Conservation (phyloP, 768 basidiomycete genomes). For the Collybia sp. region DNA sequence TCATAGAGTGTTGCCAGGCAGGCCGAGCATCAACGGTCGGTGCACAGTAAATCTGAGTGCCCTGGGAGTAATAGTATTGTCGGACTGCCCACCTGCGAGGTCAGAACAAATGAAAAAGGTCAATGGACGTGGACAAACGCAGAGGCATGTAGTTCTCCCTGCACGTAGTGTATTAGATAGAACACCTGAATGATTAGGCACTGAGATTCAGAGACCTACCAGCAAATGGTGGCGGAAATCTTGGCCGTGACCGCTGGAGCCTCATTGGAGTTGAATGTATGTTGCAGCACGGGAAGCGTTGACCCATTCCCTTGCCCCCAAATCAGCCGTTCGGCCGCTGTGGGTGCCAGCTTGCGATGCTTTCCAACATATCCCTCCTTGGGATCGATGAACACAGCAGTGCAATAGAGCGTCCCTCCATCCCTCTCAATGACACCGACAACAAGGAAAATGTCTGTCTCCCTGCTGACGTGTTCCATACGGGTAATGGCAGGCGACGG, state of each 20-base stretch:
- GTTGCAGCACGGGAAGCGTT: constrained; percentile 45
- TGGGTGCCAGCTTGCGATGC: constrained; percentile 63
- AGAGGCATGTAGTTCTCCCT: constrained; percentile 75
- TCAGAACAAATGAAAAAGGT: neutral
- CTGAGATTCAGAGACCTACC: constrained; percentile 28
- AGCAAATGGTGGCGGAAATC: constrained; percentile 54
- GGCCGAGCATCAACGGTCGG: constrained; percentile 61
- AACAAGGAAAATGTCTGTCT: constrained; percentile 49
- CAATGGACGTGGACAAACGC: constrained; percentile 25
- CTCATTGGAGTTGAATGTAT: constrained; percentile 23
- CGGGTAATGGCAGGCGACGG: constrained; percentile 44
- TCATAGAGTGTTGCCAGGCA: constrained; percentile 53
- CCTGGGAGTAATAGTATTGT: constrained; percentile 52
- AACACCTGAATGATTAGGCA: neutral
- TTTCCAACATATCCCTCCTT: constrained; percentile 48
- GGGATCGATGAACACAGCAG: constrained; percentile 52
- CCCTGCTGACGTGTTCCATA: constrained; percentile 44
- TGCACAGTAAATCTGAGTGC: constrained; percentile 59
- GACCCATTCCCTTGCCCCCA: constrained; percentile 60
- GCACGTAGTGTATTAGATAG: neutral
- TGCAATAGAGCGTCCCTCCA: constrained; percentile 59
- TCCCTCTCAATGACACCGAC: constrained; percentile 58
- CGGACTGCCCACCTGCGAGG: constrained; percentile 35
- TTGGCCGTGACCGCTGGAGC: constrained; percentile 30
- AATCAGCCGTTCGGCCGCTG: constrained; percentile 52